phyloP scores from a whole-genome alignment of 257 asterid species.

The Nyctanthes arbortristis region DNA sequence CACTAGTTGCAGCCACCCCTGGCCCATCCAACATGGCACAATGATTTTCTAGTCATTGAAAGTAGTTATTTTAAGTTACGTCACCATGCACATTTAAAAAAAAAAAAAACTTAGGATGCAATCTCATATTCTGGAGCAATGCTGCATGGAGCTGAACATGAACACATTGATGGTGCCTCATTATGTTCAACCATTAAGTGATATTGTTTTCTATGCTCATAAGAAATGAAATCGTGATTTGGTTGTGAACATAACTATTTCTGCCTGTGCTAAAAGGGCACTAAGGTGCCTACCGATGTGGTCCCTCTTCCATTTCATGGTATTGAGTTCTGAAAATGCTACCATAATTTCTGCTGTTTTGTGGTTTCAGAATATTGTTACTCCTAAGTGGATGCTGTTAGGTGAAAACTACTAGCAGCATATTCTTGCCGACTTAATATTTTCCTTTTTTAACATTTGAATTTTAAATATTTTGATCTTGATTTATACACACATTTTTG shows the following conservation, averaged over 20 bases:
- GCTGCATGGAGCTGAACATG: constrained; percentile 2
- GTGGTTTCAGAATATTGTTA: constrained; percentile 7
- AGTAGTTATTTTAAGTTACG: constrained; percentile 16
- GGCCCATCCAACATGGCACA: background rate
- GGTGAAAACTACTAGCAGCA: constrained; percentile 10
- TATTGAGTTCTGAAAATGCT: constrained; percentile 28
- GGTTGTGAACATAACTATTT: constrained; percentile 12
- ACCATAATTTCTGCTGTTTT: constrained; percentile 11
- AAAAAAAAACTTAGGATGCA: constrained; percentile 11
- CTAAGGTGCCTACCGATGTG: constrained; percentile 26
- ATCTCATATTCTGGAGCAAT: constrained; percentile 2
- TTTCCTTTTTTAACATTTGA: background rate
- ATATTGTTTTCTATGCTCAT: background rate
- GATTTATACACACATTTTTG: constrained; percentile 16
- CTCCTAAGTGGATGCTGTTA: constrained; percentile 25
- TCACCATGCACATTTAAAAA: background rate
- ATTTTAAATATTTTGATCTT: background rate
- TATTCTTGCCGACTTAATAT: constrained; percentile 18
- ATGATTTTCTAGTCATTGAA: constrained; percentile 10
- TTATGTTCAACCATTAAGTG: background rate
- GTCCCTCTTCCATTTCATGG: constrained; percentile 30
- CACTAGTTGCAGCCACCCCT: background rate
- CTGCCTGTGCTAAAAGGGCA: constrained; percentile 12
- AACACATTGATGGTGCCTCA: background rate
- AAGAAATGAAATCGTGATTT: constrained; percentile 13